A percentile compares a stretch with the other conserved stretches of the same genome.
Evolutionary conservation across 2,329 filamentous ascomycete species (phyloP).

Genomic region (Sporothrix schenckii): DNA sequence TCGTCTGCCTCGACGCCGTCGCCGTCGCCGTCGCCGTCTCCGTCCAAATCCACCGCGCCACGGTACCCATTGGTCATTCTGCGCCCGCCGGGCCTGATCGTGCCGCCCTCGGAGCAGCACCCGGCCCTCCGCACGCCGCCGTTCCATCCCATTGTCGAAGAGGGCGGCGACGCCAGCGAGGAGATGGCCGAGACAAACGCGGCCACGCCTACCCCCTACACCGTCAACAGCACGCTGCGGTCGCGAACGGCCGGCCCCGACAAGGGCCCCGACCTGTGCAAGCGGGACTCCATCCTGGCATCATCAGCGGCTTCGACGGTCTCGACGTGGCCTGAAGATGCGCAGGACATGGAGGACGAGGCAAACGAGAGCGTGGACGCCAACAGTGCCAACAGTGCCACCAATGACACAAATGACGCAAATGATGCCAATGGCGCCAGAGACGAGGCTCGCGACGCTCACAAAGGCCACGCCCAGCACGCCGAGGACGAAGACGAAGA

Average conservation of each 20-base stretch:
- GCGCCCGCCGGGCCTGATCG: constrained; percentile 43
- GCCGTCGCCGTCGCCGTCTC: constrained; percentile 11
- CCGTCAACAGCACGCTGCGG: no score
- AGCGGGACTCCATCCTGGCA: constrained; percentile 28
- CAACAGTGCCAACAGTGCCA: no score
- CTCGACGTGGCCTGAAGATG: constrained; percentile 3
- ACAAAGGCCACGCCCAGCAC: not conserved
- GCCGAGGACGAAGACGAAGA: constrained; percentile 15
- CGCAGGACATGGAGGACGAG: not conserved
- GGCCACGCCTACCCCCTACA: not conserved
- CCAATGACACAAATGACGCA: not conserved
- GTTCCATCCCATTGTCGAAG: constrained; percentile 39
- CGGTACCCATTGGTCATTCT: constrained; percentile 41
- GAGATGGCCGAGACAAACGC: not conserved
- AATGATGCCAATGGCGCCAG: not conserved
- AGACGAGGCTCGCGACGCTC: not conserved
- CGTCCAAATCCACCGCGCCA: constrained; percentile 1
- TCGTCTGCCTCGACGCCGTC: not conserved
- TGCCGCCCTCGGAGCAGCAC: constrained; percentile 56
- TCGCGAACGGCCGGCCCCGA: not conserved
- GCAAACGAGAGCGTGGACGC: not conserved
- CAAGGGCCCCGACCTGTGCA: not conserved
- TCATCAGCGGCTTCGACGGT: constrained; percentile 24
- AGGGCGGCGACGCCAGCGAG: constrained; percentile 42
- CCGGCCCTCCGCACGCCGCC: constrained; percentile 53